These are phyloP conservation scores for Xylaria scruposa DNA, from an alignment of 495 filamentous ascomycete genomes.

Conservation along the genomic window DNA sequence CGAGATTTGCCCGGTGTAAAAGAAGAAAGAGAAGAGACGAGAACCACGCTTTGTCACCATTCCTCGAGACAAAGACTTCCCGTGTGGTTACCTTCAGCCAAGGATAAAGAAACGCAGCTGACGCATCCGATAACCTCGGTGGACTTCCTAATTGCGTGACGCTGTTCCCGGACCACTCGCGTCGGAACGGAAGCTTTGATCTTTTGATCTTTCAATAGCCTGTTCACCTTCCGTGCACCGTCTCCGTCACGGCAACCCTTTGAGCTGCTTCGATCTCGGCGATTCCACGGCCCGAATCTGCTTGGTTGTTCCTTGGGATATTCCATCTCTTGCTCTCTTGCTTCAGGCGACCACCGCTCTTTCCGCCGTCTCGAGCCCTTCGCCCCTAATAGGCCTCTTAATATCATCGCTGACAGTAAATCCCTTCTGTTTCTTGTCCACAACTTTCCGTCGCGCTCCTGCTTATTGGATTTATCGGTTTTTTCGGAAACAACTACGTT, in stretches of 20 bases:
- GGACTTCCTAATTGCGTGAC: slow-evolving; percentile 27
- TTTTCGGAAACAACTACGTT: slow-evolving; percentile 37
- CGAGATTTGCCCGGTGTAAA: neutral
- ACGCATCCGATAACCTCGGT: slow-evolving; percentile 32
- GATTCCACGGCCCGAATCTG: slow-evolving; percentile 28
- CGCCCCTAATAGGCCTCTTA: slow-evolving; percentile 30
- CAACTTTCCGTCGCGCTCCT: slow-evolving; percentile 34
- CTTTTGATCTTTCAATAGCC: slow-evolving; percentile 9
- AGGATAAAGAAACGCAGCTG: slow-evolving; percentile 29
- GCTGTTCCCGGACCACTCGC: slow-evolving; percentile 34
- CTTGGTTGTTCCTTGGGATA: slow-evolving; percentile 39
- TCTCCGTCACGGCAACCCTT: slow-evolving; percentile 4
- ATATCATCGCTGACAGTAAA: slow-evolving; percentile 33
- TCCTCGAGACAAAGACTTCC: slow-evolving; percentile 1
- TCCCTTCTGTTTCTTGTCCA: slow-evolving; percentile 43
- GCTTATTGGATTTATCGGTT: slow-evolving; percentile 34
- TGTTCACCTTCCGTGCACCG: slow-evolving; percentile 4
- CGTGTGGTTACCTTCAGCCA: slow-evolving; percentile 19
- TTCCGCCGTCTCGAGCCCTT: slow-evolving; percentile 31
- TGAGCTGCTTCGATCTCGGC: slow-evolving; percentile 26
- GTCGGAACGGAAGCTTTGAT: slow-evolving; percentile 34
- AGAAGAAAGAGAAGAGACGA: neutral
- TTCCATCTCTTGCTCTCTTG: neutral
- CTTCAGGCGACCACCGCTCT: slow-evolving; percentile 29
- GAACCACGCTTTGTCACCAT: neutral